phyloP scores from a whole-genome alignment of 768 basidiomycete species.

The Vishniacozyma victoriae region DNA sequence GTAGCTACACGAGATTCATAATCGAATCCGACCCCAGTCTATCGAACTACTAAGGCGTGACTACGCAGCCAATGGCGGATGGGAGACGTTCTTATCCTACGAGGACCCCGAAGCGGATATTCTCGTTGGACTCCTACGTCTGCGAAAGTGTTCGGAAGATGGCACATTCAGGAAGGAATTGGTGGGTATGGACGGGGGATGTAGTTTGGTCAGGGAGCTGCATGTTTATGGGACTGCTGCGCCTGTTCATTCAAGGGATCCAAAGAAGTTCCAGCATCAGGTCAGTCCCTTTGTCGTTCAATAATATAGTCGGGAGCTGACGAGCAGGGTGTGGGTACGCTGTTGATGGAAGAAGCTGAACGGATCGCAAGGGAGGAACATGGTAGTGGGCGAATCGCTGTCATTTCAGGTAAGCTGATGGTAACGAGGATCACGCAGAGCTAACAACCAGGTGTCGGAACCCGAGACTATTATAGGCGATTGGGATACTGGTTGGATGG shows the following conservation, averaged over 20 bases:
- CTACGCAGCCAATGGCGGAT: conserved; percentile 94
- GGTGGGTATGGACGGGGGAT: conserved; percentile 58
- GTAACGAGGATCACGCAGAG: background rate
- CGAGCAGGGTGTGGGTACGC: conserved; percentile 94
- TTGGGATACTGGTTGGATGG: conserved; percentile 92
- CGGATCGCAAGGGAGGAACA: conserved; percentile 96
- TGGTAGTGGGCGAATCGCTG: conserved; percentile 89
- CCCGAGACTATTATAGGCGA: conserved; percentile 91
- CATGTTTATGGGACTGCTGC: conserved; percentile 94
- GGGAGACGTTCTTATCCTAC: conserved; percentile 99
- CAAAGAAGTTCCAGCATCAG: conserved; percentile 97
- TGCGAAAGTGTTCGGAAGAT: conserved; percentile 93
- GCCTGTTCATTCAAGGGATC: conserved; percentile 92
- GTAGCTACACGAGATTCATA: conserved; percentile 96
- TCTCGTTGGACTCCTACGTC: conserved; percentile 80
- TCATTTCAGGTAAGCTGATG: conserved; percentile 76
- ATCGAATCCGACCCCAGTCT: conserved; percentile 90
- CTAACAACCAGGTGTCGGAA: conserved; percentile 89
- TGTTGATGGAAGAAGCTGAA: conserved; percentile 99
- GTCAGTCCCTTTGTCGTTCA: conserved; percentile 46
- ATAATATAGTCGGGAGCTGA: conserved; percentile 52
- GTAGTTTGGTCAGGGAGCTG: conserved; percentile 88
- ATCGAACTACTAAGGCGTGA: conserved; percentile 92
- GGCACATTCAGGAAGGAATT: conserved; percentile 95
- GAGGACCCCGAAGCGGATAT: conserved; percentile 98